phyloP scores from a whole-genome alignment of 1,139 yeast species.

The Candida glucosophila region DNA sequence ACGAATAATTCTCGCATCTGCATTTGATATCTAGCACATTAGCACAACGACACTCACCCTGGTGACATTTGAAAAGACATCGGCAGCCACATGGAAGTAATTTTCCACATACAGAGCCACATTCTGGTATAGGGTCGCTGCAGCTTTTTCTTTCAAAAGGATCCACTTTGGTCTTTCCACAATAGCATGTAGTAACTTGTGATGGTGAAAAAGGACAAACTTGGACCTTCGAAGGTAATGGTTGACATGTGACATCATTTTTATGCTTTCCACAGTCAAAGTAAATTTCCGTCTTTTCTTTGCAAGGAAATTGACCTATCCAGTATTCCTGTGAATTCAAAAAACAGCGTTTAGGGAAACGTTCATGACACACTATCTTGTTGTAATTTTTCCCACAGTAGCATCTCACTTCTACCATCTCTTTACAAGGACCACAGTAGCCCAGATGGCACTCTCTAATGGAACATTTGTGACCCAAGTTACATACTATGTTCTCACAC shows the following conservation, averaged over 20 bases:
- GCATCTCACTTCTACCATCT: conserved; percentile 38
- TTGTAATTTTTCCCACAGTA: conserved; percentile 62
- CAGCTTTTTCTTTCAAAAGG: conserved; percentile 40
- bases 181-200: conserved; percentile 56
- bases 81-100: conserved; percentile 61
- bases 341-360: conserved; percentile 24
- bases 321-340: conserved; percentile 22
- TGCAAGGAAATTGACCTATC: conserved; percentile 62
- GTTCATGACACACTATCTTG: conserved; percentile 42
- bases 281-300: conserved; percentile 34
- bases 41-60: conserved; percentile 67
- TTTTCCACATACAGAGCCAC: conserved; percentile 59
- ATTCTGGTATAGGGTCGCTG: conserved; percentile 71
- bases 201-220: conserved; percentile 61
- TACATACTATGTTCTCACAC: conserved; percentile 60
- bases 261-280: conserved; percentile 65
- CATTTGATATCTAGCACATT: conserved; percentile 39
- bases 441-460: conserved; percentile 50
- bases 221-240: conserved; percentile 30
- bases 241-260: conserved; percentile 52
- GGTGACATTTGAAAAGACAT: conserved; percentile 67
- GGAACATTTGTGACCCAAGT: conserved; percentile 53
- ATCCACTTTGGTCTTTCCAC: conserved; percentile 47
- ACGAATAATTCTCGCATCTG: conserved; percentile 41
- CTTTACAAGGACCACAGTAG: conserved; percentile 64